Percentiles rank a stretch among this genome's conserved stretches.
phyloP scores from a whole-genome alignment of 495 filamentous ascomycete genomes.

The Xylaria castorea region DNA sequence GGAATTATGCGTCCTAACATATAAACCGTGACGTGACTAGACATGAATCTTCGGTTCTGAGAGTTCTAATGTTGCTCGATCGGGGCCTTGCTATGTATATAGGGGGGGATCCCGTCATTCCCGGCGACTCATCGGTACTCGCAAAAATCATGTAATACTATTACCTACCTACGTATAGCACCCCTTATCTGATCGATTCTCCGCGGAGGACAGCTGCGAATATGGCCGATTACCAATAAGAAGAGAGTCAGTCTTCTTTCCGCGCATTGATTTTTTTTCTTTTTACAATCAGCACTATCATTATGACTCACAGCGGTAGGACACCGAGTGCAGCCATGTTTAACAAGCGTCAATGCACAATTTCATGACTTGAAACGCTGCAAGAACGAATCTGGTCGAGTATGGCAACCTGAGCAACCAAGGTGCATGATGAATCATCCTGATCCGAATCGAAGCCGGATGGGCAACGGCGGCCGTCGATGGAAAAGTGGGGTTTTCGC shows the following conservation, averaged over 20 bases:
- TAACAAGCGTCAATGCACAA: background rate
- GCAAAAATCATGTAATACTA: background rate
- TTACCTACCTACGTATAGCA: background rate
- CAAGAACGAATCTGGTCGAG: background rate
- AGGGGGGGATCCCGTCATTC: background rate
- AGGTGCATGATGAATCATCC: background rate
- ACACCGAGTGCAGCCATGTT: background rate
- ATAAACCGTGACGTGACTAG: background rate
- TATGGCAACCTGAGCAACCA: background rate
- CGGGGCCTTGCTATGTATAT: background rate
- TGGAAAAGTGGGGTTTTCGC: constrained; percentile 8
- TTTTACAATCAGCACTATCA: background rate
- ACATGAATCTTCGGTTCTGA: background rate
- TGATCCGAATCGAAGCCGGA: background rate
- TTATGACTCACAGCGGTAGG: background rate
- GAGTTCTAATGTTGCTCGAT: background rate
- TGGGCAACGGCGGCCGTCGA: background rate
- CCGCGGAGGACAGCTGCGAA: background rate
- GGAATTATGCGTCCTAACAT: background rate
- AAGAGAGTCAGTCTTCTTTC: background rate
- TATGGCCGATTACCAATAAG: background rate
- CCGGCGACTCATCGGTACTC: background rate
- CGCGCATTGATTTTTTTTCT: background rate
- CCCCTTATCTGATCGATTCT: background rate
- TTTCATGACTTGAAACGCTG: background rate